Conservation (phyloP, 2,329 filamentous ascomycete species). For the Escovopsis weberi region DNA sequence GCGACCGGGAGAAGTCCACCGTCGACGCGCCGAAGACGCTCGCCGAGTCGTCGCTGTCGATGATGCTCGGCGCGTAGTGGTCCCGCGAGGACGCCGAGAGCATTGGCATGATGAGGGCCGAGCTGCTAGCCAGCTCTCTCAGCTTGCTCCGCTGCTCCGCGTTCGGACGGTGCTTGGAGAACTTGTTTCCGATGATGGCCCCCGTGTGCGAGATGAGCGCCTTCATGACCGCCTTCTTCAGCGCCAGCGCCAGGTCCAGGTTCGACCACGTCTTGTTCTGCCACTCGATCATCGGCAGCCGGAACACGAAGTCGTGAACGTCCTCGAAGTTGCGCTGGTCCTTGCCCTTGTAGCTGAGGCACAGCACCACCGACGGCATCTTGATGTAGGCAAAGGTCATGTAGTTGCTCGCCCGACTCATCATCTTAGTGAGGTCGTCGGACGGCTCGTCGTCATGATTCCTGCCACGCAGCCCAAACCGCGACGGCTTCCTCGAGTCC, state of each 20-base stretch:
- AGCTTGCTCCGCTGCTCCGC: conserved; percentile 66
- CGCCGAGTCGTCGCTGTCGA: conserved; percentile 42
- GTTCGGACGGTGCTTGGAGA: conserved; percentile 73
- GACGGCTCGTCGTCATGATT: conserved; percentile 45
- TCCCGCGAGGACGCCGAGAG: conserved; percentile 22
- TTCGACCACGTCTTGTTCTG: conserved; percentile 99
- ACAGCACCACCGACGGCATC: conserved; percentile 88
- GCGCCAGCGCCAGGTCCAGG: conserved; percentile 75
- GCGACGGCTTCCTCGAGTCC: conserved; percentile 32
- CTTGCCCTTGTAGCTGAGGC: conserved; percentile 91
- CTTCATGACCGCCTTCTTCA: conserved; percentile 90
- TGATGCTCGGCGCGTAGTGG: conserved; percentile 27
- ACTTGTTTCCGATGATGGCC: conserved; percentile 94
- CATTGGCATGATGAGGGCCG: conserved; percentile 43
- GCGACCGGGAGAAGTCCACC: conserved; percentile 44
- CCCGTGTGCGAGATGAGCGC: conserved; percentile 91
- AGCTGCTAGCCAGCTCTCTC: conserved; percentile 70
- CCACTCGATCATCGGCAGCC: conserved; percentile 86
- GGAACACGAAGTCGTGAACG: conserved; percentile 94
- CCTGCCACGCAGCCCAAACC: conserved; percentile 42
- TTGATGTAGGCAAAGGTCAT: conserved; percentile 96
- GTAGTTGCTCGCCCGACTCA: conserved; percentile 84
- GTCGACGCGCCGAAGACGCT: conserved; percentile 38
- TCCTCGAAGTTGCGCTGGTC: conserved; percentile 93
- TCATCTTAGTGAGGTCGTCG: conserved; percentile 94